phyloP scores from a whole-genome alignment of 768 basidiomycete species.

The Tylopilus subfusipes region DNA sequence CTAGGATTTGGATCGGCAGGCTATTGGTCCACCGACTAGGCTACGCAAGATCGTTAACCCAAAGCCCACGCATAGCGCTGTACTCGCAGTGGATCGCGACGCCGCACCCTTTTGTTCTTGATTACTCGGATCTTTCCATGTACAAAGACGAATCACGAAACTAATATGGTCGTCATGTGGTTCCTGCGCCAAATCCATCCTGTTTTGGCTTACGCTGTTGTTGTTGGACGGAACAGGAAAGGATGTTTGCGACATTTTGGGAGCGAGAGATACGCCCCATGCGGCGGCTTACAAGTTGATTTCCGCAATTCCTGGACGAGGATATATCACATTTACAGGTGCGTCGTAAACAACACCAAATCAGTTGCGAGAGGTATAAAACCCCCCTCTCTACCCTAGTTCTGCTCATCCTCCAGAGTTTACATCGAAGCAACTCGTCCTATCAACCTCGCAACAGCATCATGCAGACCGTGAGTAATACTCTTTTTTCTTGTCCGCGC shows the following conservation, averaged over 20 bases:
- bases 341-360: constrained; percentile 5
- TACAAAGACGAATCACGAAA: background rate
- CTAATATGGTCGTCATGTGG: background rate
- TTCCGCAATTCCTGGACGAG: background rate
- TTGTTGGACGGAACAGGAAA: background rate
- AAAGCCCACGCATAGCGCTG: background rate
- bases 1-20: no score
- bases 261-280: background rate
- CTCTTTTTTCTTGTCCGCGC: background rate
- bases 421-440: background rate
- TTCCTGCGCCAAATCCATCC: background rate
- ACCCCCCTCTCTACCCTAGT: no score
- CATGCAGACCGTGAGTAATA: constrained; percentile 21
- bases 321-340: background rate
- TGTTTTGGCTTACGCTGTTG: background rate
- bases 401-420: background rate
- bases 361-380: constrained; percentile 6
- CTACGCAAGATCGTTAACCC: background rate
- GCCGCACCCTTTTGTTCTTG: background rate
- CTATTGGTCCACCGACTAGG: background rate
- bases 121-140: background rate
- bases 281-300: background rate
- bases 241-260: background rate
- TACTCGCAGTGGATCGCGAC: background rate
- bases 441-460: background rate